Percentiles rank a stretch among this genome's conserved stretches.
These are phyloP conservation scores for Sarocladiaceae sp. DNA, from an alignment of 2,329 filamentous ascomycete genomes.

Conservation along the genomic window DNA sequence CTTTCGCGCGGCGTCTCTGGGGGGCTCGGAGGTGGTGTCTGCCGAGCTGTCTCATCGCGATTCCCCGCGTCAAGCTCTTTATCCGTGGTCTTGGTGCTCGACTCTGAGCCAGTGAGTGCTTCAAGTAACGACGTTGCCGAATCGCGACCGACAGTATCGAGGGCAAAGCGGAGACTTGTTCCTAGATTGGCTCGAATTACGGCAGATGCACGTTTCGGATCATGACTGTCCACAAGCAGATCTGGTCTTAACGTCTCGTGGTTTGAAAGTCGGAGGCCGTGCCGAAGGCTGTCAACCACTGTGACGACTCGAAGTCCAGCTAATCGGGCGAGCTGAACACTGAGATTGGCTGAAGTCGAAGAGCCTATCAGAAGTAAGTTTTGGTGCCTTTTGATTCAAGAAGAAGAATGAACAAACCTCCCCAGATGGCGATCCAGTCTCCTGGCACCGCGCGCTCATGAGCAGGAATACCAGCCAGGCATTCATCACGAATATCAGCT, in stretches of 20 bases:
- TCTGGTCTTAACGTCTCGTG: slow-evolving; percentile 43
- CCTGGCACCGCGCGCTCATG: slow-evolving; percentile 50
- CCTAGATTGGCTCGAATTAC: slow-evolving; percentile 55
- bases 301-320: slow-evolving; percentile 59
- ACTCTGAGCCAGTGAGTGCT: too few relatives aligned
- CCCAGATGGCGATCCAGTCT: slow-evolving; percentile 71
- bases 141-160: slow-evolving; percentile 63
- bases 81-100: too few relatives aligned
- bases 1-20: slow-evolving; percentile 28
- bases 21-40: slow-evolving; percentile 22
- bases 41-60: too few relatives aligned
- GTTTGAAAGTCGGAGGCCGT: slow-evolving; percentile 51
- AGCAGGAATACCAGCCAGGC: slow-evolving; percentile 45
- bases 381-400: too few relatives aligned
- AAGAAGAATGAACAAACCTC: slow-evolving; percentile 51
- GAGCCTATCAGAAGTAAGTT: slow-evolving; percentile 37
- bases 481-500: slow-evolving; percentile 56
- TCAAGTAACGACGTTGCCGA: slow-evolving; percentile 52
- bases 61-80: slow-evolving; percentile 18
- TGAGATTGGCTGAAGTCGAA: slow-evolving; percentile 61
- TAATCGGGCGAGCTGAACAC: slow-evolving; percentile 61
- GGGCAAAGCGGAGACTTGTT: slow-evolving; percentile 55
- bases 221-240: slow-evolving; percentile 61
- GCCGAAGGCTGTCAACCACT: slow-evolving; percentile 60
- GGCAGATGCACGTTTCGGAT: slow-evolving; percentile 57